Percentiles rank a stretch among this genome's conserved stretches.
Conservation (phyloP, 208 protist genomes). For the Trypanosoma scelopori region DNA sequence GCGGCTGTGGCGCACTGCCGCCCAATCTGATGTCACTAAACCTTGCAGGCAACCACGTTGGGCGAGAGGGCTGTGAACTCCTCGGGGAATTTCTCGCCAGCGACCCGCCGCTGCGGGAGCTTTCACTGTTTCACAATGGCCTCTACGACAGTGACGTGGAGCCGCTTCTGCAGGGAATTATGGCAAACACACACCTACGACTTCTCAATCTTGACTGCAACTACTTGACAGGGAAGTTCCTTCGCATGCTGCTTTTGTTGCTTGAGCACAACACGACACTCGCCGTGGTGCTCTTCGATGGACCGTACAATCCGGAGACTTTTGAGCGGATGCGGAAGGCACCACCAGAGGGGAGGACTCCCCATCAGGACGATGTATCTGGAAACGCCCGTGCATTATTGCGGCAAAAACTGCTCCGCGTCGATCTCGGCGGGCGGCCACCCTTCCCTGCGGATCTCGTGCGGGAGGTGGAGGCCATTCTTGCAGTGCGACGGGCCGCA, state of each 20-base stretch:
- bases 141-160: conserved; percentile 58
- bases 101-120: conserved; percentile 40
- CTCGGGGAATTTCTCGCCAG: conserved; percentile 37
- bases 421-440: conserved; percentile 36
- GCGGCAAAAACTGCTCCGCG: conserved; percentile 24
- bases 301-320: conserved; percentile 38
- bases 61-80: conserved; percentile 21
- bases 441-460: conserved; percentile 34
- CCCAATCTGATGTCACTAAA: conserved; percentile 40
- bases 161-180: conserved; percentile 41
- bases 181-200: conserved; percentile 36
- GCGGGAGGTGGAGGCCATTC: conserved; percentile 27
- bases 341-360: conserved; percentile 8
- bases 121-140: conserved; percentile 65
- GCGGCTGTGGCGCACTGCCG: conserved; percentile 4
- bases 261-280: conserved; percentile 36
- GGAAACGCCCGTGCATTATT: conserved; percentile 28
- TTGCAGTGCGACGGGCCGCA: conserved; percentile 28
- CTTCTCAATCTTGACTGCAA: conserved; percentile 59
- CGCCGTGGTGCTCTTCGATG: conserved; percentile 40
- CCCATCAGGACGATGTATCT: conserved; percentile 7
- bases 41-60: conserved; percentile 60
- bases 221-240: conserved; percentile 30
- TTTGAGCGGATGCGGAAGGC: conserved; percentile 21
- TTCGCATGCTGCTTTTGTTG: conserved; percentile 34